These are phyloP conservation scores for Endocalyx cinctus DNA, from an alignment of 2,329 filamentous ascomycete species.

Conservation along the genomic window DNA sequence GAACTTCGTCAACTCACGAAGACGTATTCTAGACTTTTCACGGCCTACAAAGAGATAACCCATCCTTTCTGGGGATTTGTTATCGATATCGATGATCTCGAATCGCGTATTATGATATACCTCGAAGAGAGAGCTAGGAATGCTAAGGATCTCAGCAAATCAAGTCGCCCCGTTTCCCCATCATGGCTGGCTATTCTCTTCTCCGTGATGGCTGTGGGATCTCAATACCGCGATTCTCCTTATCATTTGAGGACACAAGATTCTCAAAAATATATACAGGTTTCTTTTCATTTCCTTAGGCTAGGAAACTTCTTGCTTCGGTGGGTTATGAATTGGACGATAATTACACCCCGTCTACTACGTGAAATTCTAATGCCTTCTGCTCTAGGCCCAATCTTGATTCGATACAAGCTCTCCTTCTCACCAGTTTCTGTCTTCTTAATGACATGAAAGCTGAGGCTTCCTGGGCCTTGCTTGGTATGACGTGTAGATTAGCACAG, in stretches of 20 bases:
- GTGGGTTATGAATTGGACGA: constrained; percentile 26
- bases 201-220: constrained; percentile 60
- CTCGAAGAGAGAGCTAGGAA: constrained; percentile 59
- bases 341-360: background rate
- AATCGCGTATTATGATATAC: constrained; percentile 60
- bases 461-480: constrained; percentile 60
- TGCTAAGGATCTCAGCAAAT: constrained; percentile 40
- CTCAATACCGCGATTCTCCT: constrained; percentile 61
- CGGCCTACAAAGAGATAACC: constrained; percentile 62
- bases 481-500: constrained; percentile 62
- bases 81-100: constrained; percentile 61
- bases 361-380: constrained; percentile 4
- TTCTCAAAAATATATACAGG: constrained; percentile 58
- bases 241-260: constrained; percentile 57
- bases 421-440: constrained; percentile 59
- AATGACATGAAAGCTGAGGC: constrained; percentile 69
- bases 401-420: constrained; percentile 59
- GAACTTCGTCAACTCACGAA: too few species aligned
- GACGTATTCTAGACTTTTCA: constrained; percentile 60
- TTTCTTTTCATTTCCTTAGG: constrained; percentile 61
- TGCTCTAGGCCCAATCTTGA: constrained; percentile 54
- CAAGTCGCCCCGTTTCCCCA: constrained; percentile 51
- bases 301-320: constrained; percentile 60
- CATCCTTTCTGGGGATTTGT: constrained; percentile 67
- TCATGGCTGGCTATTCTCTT: constrained; percentile 65